Conservation (phyloP, 345 rosid species). For the thale cress (Arabidopsis thaliana) region DNA sequence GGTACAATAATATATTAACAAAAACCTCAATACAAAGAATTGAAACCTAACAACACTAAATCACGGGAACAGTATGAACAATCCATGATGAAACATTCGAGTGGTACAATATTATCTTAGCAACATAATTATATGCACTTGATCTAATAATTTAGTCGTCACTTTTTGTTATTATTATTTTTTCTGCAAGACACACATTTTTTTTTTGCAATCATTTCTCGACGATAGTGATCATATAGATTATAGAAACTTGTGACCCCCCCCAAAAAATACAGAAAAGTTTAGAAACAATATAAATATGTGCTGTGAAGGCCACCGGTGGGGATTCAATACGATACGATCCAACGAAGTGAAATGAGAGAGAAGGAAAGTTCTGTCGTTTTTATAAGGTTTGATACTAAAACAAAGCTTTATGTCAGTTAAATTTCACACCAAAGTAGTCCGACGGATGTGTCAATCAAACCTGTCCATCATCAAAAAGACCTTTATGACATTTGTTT, state of each 20-base stretch:
- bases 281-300: not conserved
- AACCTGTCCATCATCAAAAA: conserved; percentile 53
- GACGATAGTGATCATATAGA: not conserved
- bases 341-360: conserved; percentile 15
- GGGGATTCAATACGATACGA: conserved; percentile 21
- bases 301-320: conserved; percentile 30
- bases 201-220: not conserved
- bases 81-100: not conserved
- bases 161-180: not conserved
- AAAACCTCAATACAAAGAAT: not conserved
- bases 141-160: not conserved
- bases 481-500: conserved; percentile 28
- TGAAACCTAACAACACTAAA: not conserved
- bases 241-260: conserved; percentile 16
- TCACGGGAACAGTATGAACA: not conserved
- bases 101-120: not conserved
- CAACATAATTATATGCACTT: not conserved
- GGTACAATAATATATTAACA: too few relatives aligned
- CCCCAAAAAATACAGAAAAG: not conserved
- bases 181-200: not conserved
- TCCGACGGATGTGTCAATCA: conserved; percentile 48
- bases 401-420: conserved; percentile 42
- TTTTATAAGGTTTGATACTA: conserved; percentile 28
- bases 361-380: conserved; percentile 38
- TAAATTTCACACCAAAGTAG: conserved; percentile 42